These are phyloP conservation scores for Geotrichum fermentans DNA, from an alignment of 1,139 yeast species.

Conservation along the genomic window DNA sequence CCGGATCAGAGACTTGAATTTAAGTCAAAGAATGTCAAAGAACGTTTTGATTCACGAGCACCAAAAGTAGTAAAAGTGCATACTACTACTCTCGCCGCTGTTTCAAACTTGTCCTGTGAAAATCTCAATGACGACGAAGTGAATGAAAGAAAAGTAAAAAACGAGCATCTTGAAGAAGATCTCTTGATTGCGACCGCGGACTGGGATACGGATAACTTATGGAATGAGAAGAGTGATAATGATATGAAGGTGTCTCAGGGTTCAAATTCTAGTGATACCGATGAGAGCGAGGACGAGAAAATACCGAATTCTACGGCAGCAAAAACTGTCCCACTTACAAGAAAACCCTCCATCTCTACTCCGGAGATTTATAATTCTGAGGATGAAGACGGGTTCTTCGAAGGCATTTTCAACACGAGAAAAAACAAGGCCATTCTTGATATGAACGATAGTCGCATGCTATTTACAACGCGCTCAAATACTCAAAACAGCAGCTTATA, in stretches of 20 bases:
- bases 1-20: constrained; percentile 38
- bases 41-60: background rate
- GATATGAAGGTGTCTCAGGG: constrained; percentile 13
- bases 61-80: constrained; percentile 11
- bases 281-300: constrained; percentile 24
- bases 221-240: constrained; percentile 43
- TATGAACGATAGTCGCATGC: constrained; percentile 78
- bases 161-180: constrained; percentile 44
- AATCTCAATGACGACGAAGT: constrained; percentile 16
- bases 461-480: constrained; percentile 45
- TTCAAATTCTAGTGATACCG: constrained; percentile 19
- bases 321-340: constrained; percentile 4
- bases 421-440: constrained; percentile 54
- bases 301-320: background rate
- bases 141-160: constrained; percentile 21
- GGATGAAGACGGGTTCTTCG: constrained; percentile 74
- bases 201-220: constrained; percentile 71
- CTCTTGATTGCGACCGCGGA: constrained; percentile 70
- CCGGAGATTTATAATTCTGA: constrained; percentile 41
- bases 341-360: constrained; percentile 8
- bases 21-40: constrained; percentile 18
- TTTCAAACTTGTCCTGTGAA: constrained; percentile 22
- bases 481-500: constrained; percentile 35
- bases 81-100: constrained; percentile 16
- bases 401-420: constrained; percentile 52